These are phyloP conservation scores for Hypholoma sublateritium DNA, from an alignment of 768 basidiomycete genomes.

Conservation along the genomic window DNA sequence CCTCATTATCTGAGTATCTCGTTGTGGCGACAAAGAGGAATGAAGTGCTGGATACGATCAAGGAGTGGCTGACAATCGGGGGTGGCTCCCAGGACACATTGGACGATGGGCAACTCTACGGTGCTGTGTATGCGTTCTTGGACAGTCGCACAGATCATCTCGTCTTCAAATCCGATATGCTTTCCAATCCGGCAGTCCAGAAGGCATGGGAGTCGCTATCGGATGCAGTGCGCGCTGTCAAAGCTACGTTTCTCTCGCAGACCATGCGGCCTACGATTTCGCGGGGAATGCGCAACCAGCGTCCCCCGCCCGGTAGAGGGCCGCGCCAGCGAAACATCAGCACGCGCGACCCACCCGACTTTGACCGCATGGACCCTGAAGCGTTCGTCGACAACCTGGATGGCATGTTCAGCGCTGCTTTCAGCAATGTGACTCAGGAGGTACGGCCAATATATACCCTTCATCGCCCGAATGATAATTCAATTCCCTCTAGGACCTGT, in stretches of 20 bases:
- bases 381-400: constrained; percentile 79
- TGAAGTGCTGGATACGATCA: constrained; percentile 63
- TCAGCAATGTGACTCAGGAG: constrained; percentile 78
- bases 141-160: constrained; percentile 52
- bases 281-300: constrained; percentile 23
- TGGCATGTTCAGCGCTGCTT: constrained; percentile 71
- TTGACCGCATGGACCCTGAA: constrained; percentile 63
- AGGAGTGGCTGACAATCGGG: constrained; percentile 71
- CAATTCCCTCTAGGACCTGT: constrained; percentile 57
- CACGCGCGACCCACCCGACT: constrained; percentile 53
- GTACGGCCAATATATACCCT: constrained; percentile 33
- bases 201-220: constrained; percentile 47
- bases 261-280: constrained; percentile 57
- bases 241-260: constrained; percentile 49
- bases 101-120: constrained; percentile 66
- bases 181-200: constrained; percentile 43
- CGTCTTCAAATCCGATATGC: constrained; percentile 40
- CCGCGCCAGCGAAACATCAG: constrained; percentile 34
- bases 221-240: constrained; percentile 40
- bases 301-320: constrained; percentile 21
- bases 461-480: constrained; percentile 1
- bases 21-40: constrained; percentile 51
- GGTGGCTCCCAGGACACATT: constrained; percentile 79
- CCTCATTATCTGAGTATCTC: constrained; percentile 45
- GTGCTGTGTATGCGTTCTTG: constrained; percentile 60